phyloP scores from a whole-genome alignment of 768 basidiomycete genomes.

The Suillus weaverae region DNA sequence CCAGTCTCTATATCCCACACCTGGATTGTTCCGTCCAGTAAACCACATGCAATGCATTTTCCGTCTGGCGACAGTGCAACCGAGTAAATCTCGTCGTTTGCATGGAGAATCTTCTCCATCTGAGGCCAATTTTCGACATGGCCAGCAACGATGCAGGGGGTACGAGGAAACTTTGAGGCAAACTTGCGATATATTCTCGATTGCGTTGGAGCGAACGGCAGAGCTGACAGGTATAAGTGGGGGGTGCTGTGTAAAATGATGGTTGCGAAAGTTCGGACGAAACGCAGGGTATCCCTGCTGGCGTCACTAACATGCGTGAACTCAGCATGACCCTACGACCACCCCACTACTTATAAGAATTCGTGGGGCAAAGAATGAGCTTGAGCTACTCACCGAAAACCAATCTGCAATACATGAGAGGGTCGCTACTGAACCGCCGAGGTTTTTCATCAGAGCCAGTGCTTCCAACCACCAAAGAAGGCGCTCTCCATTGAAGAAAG shows the following conservation, averaged over 20 bases:
- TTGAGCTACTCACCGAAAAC: not conserved
- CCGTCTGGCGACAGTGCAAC: too few relatives aligned
- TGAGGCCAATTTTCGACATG: too few relatives aligned
- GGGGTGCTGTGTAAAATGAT: not conserved
- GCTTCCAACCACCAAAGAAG: not conserved
- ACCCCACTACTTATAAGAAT: not conserved
- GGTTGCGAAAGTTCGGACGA: not conserved
- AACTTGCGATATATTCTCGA: not conserved
- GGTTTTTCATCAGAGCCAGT: not conserved
- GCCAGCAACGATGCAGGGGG: not conserved
- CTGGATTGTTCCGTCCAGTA: too few relatives aligned
- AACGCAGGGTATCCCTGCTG: not conserved
- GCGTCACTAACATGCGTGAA: not conserved
- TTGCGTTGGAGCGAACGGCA: not conserved
- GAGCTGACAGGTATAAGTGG: not conserved
- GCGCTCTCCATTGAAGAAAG: not conserved
- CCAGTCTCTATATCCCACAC: too few relatives aligned
- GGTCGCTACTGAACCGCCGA: not conserved
- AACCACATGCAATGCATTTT: too few relatives aligned
- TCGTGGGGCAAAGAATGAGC: not conserved
- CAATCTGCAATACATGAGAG: not conserved
- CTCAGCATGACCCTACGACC: not conserved
- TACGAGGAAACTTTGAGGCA: not conserved
- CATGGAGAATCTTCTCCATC: too few relatives aligned
- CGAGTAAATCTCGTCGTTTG: too few relatives aligned